These are phyloP conservation scores for Globisporangium splendens DNA, from an alignment of 352 stramenopile species.

Conservation along the genomic window DNA sequence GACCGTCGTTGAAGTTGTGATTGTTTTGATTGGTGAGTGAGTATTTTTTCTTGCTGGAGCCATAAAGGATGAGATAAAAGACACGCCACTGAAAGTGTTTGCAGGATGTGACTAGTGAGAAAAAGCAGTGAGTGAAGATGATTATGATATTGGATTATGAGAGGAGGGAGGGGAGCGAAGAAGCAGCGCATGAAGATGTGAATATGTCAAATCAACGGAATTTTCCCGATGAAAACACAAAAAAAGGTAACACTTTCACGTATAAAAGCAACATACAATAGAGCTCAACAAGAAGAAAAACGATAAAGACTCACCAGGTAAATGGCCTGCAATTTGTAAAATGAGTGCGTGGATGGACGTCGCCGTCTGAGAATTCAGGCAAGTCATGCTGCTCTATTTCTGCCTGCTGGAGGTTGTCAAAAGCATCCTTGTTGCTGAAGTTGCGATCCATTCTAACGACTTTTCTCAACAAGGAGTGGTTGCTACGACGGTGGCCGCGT, in stretches of 20 bases:
- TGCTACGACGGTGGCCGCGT: slow-evolving; percentile 45
- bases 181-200: slow-evolving; percentile 10
- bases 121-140: slow-evolving; percentile 1
- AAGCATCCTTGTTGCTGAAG: slow-evolving; percentile 18
- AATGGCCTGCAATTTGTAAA: no score
- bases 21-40: slow-evolving; percentile 20
- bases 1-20: slow-evolving; percentile 11
- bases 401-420: no score
- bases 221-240: not conserved
- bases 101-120: not conserved
- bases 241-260: not conserved
- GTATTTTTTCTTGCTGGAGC: slow-evolving; percentile 18
- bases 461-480: slow-evolving; percentile 9
- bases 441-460: no score
- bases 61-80: slow-evolving; percentile 10
- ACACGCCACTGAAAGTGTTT: not conserved
- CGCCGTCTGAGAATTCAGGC: no score
- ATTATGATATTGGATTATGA: not conserved
- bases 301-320: no score
- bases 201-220: slow-evolving; percentile 12
- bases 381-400: not conserved
- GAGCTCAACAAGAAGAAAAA: slow-evolving; percentile 11
- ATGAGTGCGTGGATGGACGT: not conserved
- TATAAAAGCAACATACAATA: slow-evolving; percentile 15
- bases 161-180: not conserved